Base-by-base conservation (phyloP, 805 yeast species). In the Nakazawaea laoshanensis region DNA sequence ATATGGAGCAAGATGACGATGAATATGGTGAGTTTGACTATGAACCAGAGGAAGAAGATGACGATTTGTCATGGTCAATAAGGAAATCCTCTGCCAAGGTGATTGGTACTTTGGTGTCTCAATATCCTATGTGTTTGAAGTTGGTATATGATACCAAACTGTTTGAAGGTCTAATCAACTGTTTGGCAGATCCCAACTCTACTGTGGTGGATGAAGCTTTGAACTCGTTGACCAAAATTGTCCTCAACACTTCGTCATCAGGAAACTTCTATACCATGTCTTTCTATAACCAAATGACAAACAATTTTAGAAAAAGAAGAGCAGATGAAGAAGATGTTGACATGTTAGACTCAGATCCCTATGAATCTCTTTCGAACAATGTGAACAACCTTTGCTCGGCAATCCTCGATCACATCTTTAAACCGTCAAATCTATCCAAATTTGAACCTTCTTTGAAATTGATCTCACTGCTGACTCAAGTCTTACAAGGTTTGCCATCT, bases 1-100 rank as follows among this genome's bases (percentile, higher is more conserved):
- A 51, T 4, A 57, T 55, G 12, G 61, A 55, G 3, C 55, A 44
- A 4, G 59, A 54, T 9, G 63, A 59, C 18, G 70, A 63, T 19
- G 65, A 57, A n/a, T 55, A 40, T 22, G 62, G 49, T 9, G 58
- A 50, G 19, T 47, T 52, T 30, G 52, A 56, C 8, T 67, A 59
- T 30, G 64, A 58, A 13, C 53, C 50, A 37, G 57, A 53, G 14
- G 55, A 52, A 15, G 59, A 59, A 20, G 59, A 55, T 16, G 50
- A 47, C 13, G 79, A 70, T 34, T 62, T 60, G 33, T 66, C 79
- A 2, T 77, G 88, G 81, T 77, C 71, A 41, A 53, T 82, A 13
- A 59, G 92, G 38, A 57, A 70, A 26, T 67, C 65, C 33, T 55
- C 83, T 0, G 61, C 71, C 5, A 55, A 53, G 19, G 45, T 75